phyloP scores from a whole-genome alignment of 2,329 filamentous ascomycete genomes.

The Alternaria dauci region DNA sequence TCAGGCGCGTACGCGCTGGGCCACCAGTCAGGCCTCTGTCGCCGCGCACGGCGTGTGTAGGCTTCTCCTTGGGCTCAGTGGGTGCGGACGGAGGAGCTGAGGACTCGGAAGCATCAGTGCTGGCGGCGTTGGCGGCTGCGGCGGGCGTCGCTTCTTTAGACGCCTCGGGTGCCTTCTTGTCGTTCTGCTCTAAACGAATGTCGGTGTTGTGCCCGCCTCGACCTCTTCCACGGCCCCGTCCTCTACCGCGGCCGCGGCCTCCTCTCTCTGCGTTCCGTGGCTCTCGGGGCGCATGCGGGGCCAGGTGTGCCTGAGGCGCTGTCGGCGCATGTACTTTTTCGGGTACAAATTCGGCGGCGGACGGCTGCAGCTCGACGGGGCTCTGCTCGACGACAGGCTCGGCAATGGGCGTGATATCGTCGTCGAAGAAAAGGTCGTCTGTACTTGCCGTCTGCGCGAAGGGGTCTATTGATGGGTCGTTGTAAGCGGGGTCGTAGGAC shows the following conservation, averaged over 20 bases:
- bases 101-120: slow-evolving; percentile 20
- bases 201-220: slow-evolving; percentile 25
- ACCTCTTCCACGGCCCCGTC: slow-evolving; percentile 37
- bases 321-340: slow-evolving; percentile 28
- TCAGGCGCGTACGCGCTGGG: slow-evolving; percentile 56
- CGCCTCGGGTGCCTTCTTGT: slow-evolving; percentile 26
- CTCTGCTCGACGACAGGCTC: slow-evolving; percentile 52
- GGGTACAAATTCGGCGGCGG: slow-evolving; percentile 31
- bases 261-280: slow-evolving; percentile 40
- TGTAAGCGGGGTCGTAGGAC: slow-evolving; percentile 40
- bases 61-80: slow-evolving; percentile 34
- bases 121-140: slow-evolving; percentile 21
- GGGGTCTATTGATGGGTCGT: slow-evolving; percentile 51
- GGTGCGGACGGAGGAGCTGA: slow-evolving; percentile 26
- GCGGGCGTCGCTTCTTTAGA: slow-evolving; percentile 31
- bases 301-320: slow-evolving; percentile 31
- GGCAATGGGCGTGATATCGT: slow-evolving; percentile 59
- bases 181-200: slow-evolving; percentile 23
- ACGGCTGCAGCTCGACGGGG: slow-evolving; percentile 28
- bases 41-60: slow-evolving; percentile 43
- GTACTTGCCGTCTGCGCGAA: slow-evolving; percentile 60
- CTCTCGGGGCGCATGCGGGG: slow-evolving; percentile 38
- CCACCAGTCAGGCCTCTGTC: slow-evolving; percentile 47
- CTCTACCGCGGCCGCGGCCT: slow-evolving; percentile 36
- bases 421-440: slow-evolving; percentile 62